These are phyloP conservation scores for Arabidopsis suecica DNA, from an alignment of 345 rosid genomes.

Conservation along the genomic window DNA sequence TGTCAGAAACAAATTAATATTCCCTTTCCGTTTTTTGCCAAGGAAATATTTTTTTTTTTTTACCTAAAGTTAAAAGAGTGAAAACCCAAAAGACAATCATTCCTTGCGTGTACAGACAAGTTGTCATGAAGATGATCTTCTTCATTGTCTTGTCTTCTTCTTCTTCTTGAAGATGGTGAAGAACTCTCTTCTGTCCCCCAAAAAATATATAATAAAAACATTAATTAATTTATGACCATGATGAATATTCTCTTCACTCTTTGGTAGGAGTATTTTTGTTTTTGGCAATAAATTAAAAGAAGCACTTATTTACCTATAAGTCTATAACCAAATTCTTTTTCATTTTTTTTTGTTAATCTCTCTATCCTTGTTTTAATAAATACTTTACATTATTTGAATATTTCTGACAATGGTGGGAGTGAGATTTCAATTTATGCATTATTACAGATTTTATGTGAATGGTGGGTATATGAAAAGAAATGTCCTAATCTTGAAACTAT, in stretches of 20 bases:
- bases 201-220: conserved; percentile 5
- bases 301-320: conserved; percentile 29
- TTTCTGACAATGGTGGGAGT: conserved; percentile 29
- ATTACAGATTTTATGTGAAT: not conserved
- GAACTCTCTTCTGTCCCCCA: conserved; percentile 46
- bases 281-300: conserved; percentile 22
- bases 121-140: conserved; percentile 47
- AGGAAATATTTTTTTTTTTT: not conserved
- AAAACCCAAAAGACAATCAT: conserved; percentile 51
- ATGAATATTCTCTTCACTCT: conserved; percentile 44
- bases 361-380: conserved; percentile 17
- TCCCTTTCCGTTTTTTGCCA: conserved; percentile 33
- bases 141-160: conserved; percentile 49
- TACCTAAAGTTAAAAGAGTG: conserved; percentile 45
- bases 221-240: conserved; percentile 31
- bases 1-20: conserved; percentile 49
- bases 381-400: conserved; percentile 20
- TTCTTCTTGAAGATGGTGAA: conserved; percentile 44
- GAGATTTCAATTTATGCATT: conserved; percentile 17
- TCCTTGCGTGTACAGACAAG: conserved; percentile 47
- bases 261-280: not conserved
- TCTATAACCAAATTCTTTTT: conserved; percentile 18
- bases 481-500: conserved; percentile 25
- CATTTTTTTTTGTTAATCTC: too few species aligned
- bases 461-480: conserved; percentile 8